Base-by-base conservation (phyloP, 768 basidiomycete genomes). In the Boletus patriciae region DNA sequence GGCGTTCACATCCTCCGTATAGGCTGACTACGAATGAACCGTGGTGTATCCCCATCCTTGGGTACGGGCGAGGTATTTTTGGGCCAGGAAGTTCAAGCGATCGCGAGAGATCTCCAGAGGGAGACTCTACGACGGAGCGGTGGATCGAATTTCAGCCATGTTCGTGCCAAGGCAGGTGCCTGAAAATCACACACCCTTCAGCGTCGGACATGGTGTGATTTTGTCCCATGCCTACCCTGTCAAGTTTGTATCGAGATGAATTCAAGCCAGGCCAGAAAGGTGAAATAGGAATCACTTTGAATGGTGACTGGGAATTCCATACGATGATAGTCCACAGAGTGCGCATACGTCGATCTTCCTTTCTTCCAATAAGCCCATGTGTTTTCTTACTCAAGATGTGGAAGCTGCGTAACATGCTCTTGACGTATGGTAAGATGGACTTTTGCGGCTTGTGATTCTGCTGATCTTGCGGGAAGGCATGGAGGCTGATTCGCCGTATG, bases 11-110 rank as follows among this genome's bases (percentile, higher is more conserved):
- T 46, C n/a, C 38, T 54, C 42, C 38, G 25, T 47, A 34, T 52
- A 85, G 84, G 85, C 69, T 89, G 47, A 90, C 87, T 3, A 76
- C 89, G 71, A 90, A 90, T 68, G 88, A 92, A 73, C 87, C 87
- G 0, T 87, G 84, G 86, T 84, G 84, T 66, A 77, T 85, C 50
- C 80, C 87, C 48, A 77, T 87, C 62, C 74, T 86, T 46, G 87
- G 88, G n/a, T 86, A 88, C 64, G 84, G 84, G 15, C 77, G 81
- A 45, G 88, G 86, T 45, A 79, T 84, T 15, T 90, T 90, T 60
- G 88, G 86, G 3, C 87, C 86, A 43, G 86, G 87, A 38, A 76
- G 85, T 52, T 84, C 83, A 63, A 86, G 83, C 70, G 83, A 87
- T 68, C 81, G 87, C 21, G 67, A 63, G 50, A 80, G 83, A 53